Conservation (phyloP, 2,329 filamentous ascomycete genomes). For the Xylariaceae sp. region DNA sequence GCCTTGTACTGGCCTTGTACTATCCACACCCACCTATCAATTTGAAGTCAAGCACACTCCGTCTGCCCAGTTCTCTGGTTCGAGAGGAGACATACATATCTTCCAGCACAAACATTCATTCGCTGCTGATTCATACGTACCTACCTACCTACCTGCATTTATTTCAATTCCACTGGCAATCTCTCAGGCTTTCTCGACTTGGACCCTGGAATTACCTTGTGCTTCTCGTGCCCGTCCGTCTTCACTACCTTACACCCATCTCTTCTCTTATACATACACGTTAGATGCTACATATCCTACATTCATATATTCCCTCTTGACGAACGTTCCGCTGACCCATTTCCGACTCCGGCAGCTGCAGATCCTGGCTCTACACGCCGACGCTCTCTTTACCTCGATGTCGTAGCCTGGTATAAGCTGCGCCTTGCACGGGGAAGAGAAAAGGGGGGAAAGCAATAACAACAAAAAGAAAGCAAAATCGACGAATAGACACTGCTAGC, state of each 20-base stretch:
- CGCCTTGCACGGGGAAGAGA: slow-evolving; percentile 32
- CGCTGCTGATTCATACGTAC: slow-evolving; percentile 22
- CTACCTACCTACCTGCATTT: slow-evolving; percentile 13
- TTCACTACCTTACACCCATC: background rate
- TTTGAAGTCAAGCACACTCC: too few species aligned
- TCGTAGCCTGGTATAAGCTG: slow-evolving; percentile 40
- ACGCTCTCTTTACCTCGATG: slow-evolving; percentile 36
- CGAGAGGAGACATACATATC: slow-evolving; percentile 16
- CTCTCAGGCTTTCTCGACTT: slow-evolving; percentile 14
- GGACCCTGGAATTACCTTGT: slow-evolving; percentile 12
- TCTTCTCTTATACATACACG: slow-evolving; percentile 2
- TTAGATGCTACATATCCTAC: slow-evolving; percentile 1
- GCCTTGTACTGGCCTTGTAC: slow-evolving; percentile 38
- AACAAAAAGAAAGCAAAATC: slow-evolving; percentile 5
- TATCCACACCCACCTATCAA: too few species aligned
- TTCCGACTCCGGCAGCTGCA: slow-evolving; percentile 34
- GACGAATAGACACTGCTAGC: slow-evolving; percentile 9
- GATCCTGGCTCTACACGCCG: slow-evolving; percentile 29
- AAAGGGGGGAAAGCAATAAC: slow-evolving; percentile 5
- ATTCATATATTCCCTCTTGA: slow-evolving; percentile 7
- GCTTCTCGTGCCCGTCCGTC: slow-evolving; percentile 11
- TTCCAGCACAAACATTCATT: slow-evolving; percentile 22
- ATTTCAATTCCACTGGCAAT: slow-evolving; percentile 20
- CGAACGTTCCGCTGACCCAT: slow-evolving; percentile 35
- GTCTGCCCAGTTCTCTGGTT: slow-evolving; percentile 9